Evolutionary conservation across 176 grass and related monocot genomes (phyloP).

Genomic region (Raddia distichophylla): DNA sequence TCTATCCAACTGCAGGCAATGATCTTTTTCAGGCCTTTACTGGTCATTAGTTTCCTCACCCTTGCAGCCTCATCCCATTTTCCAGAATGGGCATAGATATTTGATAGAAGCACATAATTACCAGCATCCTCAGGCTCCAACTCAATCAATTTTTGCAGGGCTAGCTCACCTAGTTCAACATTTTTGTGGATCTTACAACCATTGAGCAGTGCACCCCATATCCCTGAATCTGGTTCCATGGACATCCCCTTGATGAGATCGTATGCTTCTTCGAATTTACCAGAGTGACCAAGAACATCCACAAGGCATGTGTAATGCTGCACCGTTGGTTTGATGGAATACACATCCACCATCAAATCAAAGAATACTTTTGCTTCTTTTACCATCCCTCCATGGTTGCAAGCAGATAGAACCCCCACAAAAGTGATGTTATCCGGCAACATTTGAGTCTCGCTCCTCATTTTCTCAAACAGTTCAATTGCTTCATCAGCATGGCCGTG

Average conservation of each 20-base stretch:
- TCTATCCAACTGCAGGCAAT: constrained; percentile 86
- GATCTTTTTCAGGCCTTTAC: constrained; percentile 72
- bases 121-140: constrained; percentile 77
- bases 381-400: constrained; percentile 66
- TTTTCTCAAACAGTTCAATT: constrained; percentile 50
- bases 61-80: constrained; percentile 73
- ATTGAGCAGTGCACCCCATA: constrained; percentile 80
- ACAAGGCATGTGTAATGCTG: constrained; percentile 81
- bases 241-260: constrained; percentile 66
- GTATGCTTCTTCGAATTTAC: constrained; percentile 61
- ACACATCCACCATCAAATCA: constrained; percentile 57
- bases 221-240: constrained; percentile 66
- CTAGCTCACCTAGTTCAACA: constrained; percentile 61
- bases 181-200: constrained; percentile 82
- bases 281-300: constrained; percentile 72
- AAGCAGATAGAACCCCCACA: constrained; percentile 70
- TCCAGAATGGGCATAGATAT: constrained; percentile 75
- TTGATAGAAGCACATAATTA: constrained; percentile 80
- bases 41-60: constrained; percentile 66
- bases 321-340: constrained; percentile 58
- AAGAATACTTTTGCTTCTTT: constrained; percentile 64
- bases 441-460: constrained; percentile 50
- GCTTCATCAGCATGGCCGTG: constrained; percentile 68
- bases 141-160: constrained; percentile 71
- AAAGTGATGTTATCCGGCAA: constrained; percentile 75